Conservation (phyloP, 495 filamentous ascomycete species). For the Trichoderma reesei region DNA sequence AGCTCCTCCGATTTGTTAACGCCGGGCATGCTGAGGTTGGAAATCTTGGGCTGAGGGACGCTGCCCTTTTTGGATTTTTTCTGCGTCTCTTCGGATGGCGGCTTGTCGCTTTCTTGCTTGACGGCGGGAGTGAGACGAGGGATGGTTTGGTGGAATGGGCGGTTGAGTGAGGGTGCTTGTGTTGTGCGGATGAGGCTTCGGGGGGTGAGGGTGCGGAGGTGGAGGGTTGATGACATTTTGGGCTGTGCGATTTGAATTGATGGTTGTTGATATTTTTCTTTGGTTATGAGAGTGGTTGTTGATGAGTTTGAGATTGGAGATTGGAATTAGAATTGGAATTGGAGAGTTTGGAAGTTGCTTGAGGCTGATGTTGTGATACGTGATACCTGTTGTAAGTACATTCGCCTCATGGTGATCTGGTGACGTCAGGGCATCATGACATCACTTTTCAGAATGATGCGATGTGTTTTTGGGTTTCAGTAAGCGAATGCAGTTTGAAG, state of each 20-base stretch:
- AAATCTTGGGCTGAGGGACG: constrained; percentile 34
- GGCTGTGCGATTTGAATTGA: background rate
- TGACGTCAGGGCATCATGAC: background rate
- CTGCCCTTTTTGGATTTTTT: constrained; percentile 18
- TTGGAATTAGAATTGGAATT: no score
- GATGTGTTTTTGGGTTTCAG: no score
- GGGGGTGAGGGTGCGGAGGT: background rate
- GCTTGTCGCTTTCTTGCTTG: background rate
- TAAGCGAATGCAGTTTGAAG: no score
- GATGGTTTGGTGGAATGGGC: background rate
- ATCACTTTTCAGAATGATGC: background rate
- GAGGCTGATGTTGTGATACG: no score
- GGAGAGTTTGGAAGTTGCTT: no score
- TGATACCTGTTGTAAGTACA: background rate
- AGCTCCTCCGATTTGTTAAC: constrained; percentile 21
- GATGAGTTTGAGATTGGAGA: no score
- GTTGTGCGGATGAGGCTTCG: background rate
- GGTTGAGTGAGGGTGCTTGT: background rate
- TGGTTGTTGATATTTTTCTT: background rate
- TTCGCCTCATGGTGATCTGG: background rate
- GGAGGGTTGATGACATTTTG: background rate
- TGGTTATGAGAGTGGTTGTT: no score
- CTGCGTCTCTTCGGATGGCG: background rate
- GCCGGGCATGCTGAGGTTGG: constrained; percentile 28
- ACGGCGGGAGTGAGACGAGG: background rate